A percentile compares a stretch with the other conserved stretches of the same genome.
These are phyloP conservation scores for Fusarium musae DNA, from an alignment of 2,329 filamentous ascomycete genomes.

Conservation along the genomic window DNA sequence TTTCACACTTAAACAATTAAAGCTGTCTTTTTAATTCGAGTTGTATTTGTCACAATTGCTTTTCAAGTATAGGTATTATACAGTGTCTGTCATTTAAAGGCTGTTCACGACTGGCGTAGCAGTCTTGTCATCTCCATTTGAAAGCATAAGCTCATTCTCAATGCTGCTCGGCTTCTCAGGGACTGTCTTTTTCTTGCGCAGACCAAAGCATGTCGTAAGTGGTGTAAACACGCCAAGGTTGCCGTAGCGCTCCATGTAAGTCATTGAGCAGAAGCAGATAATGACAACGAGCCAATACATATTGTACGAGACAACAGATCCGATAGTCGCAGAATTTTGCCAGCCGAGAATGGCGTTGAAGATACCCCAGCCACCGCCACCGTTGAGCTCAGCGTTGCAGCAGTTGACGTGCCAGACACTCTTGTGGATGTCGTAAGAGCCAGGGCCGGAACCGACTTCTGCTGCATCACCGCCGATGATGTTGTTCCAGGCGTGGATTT, in stretches of 20 bases:
- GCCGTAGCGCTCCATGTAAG: background rate
- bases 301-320: background rate
- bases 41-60: fast-evolving
- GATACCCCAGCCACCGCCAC: background rate
- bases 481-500: conserved; percentile 1
- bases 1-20: fast-evolving
- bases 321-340: background rate
- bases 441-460: background rate
- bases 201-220: background rate
- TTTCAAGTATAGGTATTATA: fast-evolving
- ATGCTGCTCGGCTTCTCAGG: background rate
- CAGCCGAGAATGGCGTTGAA: background rate
- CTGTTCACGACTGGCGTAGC: background rate
- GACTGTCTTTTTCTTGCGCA: background rate
- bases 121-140: background rate
- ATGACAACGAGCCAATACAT: background rate
- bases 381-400: background rate
- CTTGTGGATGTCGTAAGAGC: background rate
- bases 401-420: conserved; percentile 2
- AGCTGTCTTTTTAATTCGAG: fast-evolving
- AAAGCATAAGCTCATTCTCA: background rate
- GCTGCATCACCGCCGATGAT: background rate
- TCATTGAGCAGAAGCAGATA: background rate
- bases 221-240: background rate
- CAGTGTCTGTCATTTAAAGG: fast-evolving